Evolutionary conservation across 1,284 basidiomycete species (phyloP), one percentile per base, ranked within the genome.

Genomic region (Crocinoboletus sp.): DNA sequence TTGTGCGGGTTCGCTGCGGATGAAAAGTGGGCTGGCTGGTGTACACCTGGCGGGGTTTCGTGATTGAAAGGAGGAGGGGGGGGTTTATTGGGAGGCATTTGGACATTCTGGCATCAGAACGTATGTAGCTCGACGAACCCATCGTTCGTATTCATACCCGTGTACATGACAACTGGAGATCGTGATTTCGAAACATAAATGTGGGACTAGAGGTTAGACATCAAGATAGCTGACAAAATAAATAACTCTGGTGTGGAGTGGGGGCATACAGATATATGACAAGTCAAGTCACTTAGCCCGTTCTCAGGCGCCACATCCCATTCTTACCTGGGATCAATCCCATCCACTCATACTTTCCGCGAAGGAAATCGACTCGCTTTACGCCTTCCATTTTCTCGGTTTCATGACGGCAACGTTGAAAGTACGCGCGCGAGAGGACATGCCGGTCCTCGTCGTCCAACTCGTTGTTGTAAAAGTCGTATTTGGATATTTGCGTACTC

Each of bases 391-490:
- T 46, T 8, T 38, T 48, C 24, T 63, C 61, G 1, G 31, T 44
- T 12, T 41, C 37, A 8, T 30, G 29, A 6, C 34, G 45, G 53
- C 67, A 70, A 10, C 72, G 68, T 20, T 66, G 61, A 46, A 69
- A 63, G 48, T 67, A 72, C 31, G 68, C 52, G 1, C 41, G 49
- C 9, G 57, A 58, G 36, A 72, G 55, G 41, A 46, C 43, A 0
- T 57, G 53, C n/a, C 70, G 55, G n/a, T 69, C 67, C n/a, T 61
- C 58, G 13, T 59, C 54, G 5, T 63, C 60, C 47, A 73, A 44
- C 15, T 67, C 70, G 31, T 56, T 59, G 30, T 67, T 72, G 37
- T 65, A 71, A 45, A 62, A 72, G 43, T 73, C 70, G 12, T 56
- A 38, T 27, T 54, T 54, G 15, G 54, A 53, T 37, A 73, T 69